These are phyloP conservation scores for Coemansia sp. DNA, from an alignment of 192 early-diverging fungal genomes.

Conservation along the genomic window DNA sequence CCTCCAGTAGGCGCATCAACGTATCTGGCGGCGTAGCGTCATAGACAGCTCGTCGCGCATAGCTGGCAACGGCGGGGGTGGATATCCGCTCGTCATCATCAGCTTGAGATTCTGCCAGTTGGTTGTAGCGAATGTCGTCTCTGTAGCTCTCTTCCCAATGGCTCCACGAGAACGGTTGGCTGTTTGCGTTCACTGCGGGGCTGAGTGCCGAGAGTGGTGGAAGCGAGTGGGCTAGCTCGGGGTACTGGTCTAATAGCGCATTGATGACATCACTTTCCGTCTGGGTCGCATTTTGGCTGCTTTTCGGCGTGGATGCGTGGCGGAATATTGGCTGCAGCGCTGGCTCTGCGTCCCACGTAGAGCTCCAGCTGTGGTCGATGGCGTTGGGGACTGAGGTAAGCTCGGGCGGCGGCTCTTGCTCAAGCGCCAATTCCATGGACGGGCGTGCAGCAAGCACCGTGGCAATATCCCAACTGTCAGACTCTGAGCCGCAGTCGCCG, in stretches of 20 bases:
- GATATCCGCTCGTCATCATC: neutral
- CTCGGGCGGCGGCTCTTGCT: neutral
- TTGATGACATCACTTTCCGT: slow-evolving; percentile 6
- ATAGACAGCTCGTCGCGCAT: neutral
- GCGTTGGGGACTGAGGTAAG: neutral
- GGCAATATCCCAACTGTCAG: neutral
- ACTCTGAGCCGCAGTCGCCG: neutral
- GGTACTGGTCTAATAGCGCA: slow-evolving; percentile 11
- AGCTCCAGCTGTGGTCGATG: neutral
- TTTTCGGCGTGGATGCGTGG: neutral
- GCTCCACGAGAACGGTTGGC: slow-evolving; percentile 10
- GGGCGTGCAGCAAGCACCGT: neutral
- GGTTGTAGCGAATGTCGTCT: slow-evolving; percentile 20
- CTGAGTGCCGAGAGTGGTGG: neutral
- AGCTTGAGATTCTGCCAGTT: slow-evolving; percentile 18
- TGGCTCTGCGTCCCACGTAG: neutral
- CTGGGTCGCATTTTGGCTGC: neutral
- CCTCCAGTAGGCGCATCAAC: slow-evolving; percentile 11
- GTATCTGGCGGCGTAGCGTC: slow-evolving; percentile 11
- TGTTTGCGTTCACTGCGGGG: neutral
- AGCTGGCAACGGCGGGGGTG: neutral
- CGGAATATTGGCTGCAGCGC: neutral
- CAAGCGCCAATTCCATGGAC: neutral
- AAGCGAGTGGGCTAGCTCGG: slow-evolving; percentile 21
- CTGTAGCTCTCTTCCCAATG: slow-evolving; percentile 26